Evolutionary conservation across 495 filamentous ascomycete genomes (phyloP).

Genomic region (Penicillium fimorum): DNA sequence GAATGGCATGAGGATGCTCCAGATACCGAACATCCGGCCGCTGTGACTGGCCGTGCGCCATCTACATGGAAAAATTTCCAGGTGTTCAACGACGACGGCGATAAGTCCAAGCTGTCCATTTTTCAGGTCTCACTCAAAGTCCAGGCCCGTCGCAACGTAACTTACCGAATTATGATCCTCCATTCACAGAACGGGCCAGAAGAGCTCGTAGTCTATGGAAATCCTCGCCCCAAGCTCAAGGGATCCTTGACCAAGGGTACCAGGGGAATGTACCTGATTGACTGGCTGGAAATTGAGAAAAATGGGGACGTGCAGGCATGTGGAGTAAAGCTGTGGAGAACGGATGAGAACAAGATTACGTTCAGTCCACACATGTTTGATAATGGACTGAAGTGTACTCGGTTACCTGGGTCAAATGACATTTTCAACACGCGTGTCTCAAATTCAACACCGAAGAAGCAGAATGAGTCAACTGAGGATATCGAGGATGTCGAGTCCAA

Average conservation of each 20-base stretch:
- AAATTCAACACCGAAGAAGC: background rate
- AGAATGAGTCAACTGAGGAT: background rate
- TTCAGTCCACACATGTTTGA: background rate
- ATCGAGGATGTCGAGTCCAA: background rate
- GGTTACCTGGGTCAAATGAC: background rate
- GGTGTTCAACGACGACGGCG: constrained; percentile 19
- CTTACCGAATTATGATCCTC: background rate
- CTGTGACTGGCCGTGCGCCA: background rate
- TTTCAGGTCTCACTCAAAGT: constrained; percentile 5
- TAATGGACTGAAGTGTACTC: background rate
- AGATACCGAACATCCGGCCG: background rate
- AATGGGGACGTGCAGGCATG: background rate
- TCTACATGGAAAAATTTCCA: constrained; percentile 8
- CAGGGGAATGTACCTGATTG: background rate
- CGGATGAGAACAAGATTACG: background rate
- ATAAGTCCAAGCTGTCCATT: constrained; percentile 13
- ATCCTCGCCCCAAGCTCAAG: background rate
- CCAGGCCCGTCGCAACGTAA: background rate
- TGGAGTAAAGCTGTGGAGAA: background rate
- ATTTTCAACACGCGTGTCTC: background rate
- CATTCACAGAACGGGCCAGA: background rate
- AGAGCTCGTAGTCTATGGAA: background rate
- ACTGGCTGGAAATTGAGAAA: background rate
- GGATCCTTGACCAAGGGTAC: background rate
- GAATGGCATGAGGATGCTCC: background rate